A percentile compares a stretch with the other conserved stretches of the same genome.
phyloP scores from a whole-genome alignment of 257 asterid species.

The Jasminum sambac region DNA sequence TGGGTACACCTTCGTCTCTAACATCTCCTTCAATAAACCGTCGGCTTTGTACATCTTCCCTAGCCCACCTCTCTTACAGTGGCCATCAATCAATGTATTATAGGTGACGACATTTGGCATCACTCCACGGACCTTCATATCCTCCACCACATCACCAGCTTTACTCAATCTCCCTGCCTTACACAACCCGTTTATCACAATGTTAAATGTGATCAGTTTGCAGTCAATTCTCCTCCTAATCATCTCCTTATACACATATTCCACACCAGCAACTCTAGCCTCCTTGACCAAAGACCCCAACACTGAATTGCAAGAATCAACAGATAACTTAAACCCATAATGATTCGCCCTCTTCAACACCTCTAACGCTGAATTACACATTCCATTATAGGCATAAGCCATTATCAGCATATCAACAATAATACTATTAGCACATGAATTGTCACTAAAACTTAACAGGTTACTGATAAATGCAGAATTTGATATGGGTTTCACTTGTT shows the following conservation, averaged over 20 bases:
- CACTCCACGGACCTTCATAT: conserved; percentile 67
- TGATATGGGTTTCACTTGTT: conserved; percentile 34
- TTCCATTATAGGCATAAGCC: conserved; percentile 47
- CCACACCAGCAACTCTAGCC: conserved; percentile 46
- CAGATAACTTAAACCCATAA: conserved; percentile 66
- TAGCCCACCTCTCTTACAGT: conserved; percentile 71
- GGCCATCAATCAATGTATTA: conserved; percentile 68
- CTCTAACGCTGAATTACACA: conserved; percentile 58
- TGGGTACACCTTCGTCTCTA: conserved; percentile 49
- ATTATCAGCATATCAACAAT: conserved; percentile 65
- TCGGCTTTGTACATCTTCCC: conserved; percentile 76
- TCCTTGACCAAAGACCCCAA: conserved; percentile 50
- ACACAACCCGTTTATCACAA: conserved; percentile 69
- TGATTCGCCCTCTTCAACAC: conserved; percentile 78
- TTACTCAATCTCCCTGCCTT: conserved; percentile 75
- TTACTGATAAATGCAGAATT: conserved; percentile 51
- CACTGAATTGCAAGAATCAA: conserved; percentile 59
- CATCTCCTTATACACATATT: conserved; percentile 71
- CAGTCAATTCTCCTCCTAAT: conserved; percentile 61
- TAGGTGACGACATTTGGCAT: conserved; percentile 69
- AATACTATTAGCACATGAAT: conserved; percentile 50
- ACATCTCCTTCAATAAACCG: conserved; percentile 68
- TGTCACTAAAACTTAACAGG: conserved; percentile 49
- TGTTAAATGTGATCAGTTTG: conserved; percentile 56
- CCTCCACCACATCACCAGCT: conserved; percentile 76